phyloP scores from a whole-genome alignment of 768 basidiomycete species.

The Saitozyma sp. region DNA sequence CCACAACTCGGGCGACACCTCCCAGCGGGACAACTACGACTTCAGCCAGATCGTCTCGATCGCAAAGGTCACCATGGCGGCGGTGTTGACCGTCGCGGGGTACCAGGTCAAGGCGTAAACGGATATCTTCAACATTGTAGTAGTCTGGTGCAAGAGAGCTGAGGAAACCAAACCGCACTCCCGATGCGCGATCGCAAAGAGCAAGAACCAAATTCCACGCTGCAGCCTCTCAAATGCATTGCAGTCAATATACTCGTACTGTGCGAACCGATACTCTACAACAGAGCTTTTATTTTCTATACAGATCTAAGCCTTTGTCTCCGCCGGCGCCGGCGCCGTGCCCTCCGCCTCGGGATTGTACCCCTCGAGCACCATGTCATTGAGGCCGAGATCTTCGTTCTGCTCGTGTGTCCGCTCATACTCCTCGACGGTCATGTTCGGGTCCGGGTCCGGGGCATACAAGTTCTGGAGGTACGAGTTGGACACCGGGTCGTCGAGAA shows the following conservation, averaged over 20 bases:
- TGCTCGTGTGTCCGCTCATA: constrained; percentile 87
- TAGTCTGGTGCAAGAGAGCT: too few relatives aligned
- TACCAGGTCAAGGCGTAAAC: constrained; percentile 16
- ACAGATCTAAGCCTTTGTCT: too few relatives aligned
- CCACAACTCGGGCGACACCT: constrained; percentile 67
- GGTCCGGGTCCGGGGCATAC: constrained; percentile 96
- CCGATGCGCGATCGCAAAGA: too few relatives aligned
- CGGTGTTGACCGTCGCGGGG: constrained; percentile 67
- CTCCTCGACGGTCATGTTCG: constrained; percentile 77
- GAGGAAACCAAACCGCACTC: too few relatives aligned
- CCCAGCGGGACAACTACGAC: constrained; percentile 76
- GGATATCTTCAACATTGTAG: background rate
- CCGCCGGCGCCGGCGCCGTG: constrained; percentile 1
- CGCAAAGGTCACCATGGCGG: constrained; percentile 82
- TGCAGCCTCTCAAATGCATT: too few relatives aligned
- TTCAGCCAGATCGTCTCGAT: constrained; percentile 77
- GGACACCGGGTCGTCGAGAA: constrained; percentile 91
- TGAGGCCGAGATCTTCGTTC: constrained; percentile 88
- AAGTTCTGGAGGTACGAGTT: constrained; percentile 95
- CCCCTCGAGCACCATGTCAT: constrained; percentile 53
- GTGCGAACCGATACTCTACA: too few relatives aligned
- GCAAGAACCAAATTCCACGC: too few relatives aligned
- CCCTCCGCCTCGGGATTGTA: constrained; percentile 43
- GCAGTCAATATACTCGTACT: too few relatives aligned
- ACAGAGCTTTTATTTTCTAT: too few relatives aligned